Evolutionary conservation across 2,329 filamentous ascomycete genomes (phyloP).

Genomic region (Lanzia echinophila): DNA sequence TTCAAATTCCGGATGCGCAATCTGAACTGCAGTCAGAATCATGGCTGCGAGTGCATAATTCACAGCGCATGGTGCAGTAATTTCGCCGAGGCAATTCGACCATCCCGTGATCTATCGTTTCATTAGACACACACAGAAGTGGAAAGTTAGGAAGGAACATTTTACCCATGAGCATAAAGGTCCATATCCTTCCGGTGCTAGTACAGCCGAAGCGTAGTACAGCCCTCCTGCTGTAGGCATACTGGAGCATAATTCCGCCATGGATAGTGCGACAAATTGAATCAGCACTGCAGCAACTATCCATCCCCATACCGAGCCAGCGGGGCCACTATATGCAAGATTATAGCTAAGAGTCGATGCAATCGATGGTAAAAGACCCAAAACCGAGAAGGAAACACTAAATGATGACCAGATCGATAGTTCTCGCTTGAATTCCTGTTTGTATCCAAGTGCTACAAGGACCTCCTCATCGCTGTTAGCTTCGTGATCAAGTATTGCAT

Average conservation of each 20-base stretch:
- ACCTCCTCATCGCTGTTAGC: constrained; percentile 16
- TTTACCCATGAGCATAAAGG: constrained; percentile 15
- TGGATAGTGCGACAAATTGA: constrained; percentile 52
- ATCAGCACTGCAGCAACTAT: constrained; percentile 58
- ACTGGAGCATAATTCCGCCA: constrained; percentile 56
- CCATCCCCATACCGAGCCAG: constrained; percentile 54
- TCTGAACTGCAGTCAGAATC: constrained; percentile 31
- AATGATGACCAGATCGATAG: constrained; percentile 30
- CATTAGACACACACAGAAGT: neutral
- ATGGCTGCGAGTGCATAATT: constrained; percentile 33
- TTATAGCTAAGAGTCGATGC: constrained; percentile 33
- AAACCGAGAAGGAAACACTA: constrained; percentile 31
- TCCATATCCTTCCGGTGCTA: constrained; percentile 29
- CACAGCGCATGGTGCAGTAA: constrained; percentile 18
- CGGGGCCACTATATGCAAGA: constrained; percentile 30
- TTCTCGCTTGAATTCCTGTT: constrained; percentile 30
- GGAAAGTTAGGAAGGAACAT: neutral
- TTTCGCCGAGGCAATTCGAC: constrained; percentile 14
- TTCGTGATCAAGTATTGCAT: constrained; percentile 9
- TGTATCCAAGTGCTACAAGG: constrained; percentile 22
- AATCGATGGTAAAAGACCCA: constrained; percentile 34
- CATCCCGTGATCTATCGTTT: constrained; percentile 10
- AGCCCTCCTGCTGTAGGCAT: constrained; percentile 59
- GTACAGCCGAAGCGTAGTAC: constrained; percentile 50
- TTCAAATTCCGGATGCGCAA: constrained; percentile 30